phyloP scores from a whole-genome alignment of 2,329 filamentous ascomycete genomes.

The Dothidotthia symphoricarpi region DNA sequence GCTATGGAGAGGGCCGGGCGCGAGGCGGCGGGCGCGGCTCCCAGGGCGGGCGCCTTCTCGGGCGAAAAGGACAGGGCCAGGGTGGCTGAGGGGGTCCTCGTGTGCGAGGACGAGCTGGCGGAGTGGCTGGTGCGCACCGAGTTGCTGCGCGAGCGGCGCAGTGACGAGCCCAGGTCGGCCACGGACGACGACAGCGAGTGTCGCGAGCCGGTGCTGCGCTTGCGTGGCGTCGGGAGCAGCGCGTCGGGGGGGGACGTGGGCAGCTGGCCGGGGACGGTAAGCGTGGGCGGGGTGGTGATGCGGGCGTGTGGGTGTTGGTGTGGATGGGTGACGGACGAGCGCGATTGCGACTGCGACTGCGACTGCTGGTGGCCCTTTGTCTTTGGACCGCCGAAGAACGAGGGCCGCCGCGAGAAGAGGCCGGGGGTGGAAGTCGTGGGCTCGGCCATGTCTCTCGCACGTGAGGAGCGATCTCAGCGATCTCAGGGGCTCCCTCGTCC shows the following conservation, averaged over 20 bases:
- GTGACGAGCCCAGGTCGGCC: conserved; percentile 39
- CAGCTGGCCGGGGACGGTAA: not conserved
- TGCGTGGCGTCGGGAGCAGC: conserved; percentile 25
- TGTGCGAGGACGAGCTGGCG: conserved; percentile 32
- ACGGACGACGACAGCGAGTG: conserved; percentile 39
- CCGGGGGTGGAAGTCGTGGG: conserved; percentile 5
- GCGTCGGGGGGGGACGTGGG: conserved; percentile 10
- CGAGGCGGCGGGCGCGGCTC: conserved; percentile 20
- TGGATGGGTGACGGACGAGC: not conserved
- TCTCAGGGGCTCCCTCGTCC: conserved; percentile 1
- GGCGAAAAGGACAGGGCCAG: conserved; percentile 39
- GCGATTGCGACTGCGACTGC: conserved; percentile 3
- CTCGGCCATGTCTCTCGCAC: conserved; percentile 16
- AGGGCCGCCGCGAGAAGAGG: conserved; percentile 34
- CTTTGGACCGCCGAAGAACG: conserved; percentile 27
- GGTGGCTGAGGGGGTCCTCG: conserved; percentile 36
- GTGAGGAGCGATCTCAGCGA: conserved; percentile 1
- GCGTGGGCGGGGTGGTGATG: conserved; percentile 3
- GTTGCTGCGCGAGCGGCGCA: conserved; percentile 42
- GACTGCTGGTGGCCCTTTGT: not conserved
- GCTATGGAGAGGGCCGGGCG: conserved; percentile 41
- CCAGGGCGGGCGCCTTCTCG: conserved; percentile 29
- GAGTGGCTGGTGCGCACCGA: conserved; percentile 44
- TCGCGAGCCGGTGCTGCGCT: conserved; percentile 27
- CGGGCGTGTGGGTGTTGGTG: conserved; percentile 3